Evolutionary conservation across 306 rosid genomes (phyloP).

Genomic region (Lotus japonicus): DNA sequence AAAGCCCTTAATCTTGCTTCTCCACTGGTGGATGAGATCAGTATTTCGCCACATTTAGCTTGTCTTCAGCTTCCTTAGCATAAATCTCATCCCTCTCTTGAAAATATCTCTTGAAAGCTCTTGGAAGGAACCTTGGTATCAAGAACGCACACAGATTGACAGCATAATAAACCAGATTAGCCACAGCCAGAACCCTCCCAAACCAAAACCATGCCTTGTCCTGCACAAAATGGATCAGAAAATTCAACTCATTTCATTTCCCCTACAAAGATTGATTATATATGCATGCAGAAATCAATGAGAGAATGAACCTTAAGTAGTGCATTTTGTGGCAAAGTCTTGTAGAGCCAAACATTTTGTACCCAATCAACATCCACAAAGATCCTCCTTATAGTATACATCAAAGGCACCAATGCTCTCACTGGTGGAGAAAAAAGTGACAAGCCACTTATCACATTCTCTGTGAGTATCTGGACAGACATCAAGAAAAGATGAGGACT

Average conservation of each 20-base stretch:
- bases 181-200: constrained; percentile 54
- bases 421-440: constrained; percentile 72
- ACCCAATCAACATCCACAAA: constrained; percentile 62
- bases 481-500: constrained; percentile 77
- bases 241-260: background rate
- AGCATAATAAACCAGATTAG: constrained; percentile 53
- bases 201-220: constrained; percentile 81
- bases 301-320: constrained; percentile 33
- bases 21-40: background rate
- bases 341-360: constrained; percentile 51
- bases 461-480: constrained; percentile 67
- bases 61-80: constrained; percentile 53
- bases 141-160: constrained; percentile 59
- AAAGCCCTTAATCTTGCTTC: constrained; percentile 1
- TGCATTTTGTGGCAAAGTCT: constrained; percentile 43
- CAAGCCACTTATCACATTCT: constrained; percentile 59
- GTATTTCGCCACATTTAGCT: constrained; percentile 14
- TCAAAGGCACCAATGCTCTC: constrained; percentile 66
- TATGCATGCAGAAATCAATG: background rate
- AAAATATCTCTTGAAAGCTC: constrained; percentile 69
- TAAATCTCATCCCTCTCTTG: constrained; percentile 41
- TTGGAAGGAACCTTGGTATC: constrained; percentile 73
- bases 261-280: too few relatives aligned
- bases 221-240: constrained; percentile 26
- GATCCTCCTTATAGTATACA: constrained; percentile 62